Base-by-base conservation (phyloP, 2,329 filamentous ascomycete genomes). In the Fusarium goolgardi region DNA sequence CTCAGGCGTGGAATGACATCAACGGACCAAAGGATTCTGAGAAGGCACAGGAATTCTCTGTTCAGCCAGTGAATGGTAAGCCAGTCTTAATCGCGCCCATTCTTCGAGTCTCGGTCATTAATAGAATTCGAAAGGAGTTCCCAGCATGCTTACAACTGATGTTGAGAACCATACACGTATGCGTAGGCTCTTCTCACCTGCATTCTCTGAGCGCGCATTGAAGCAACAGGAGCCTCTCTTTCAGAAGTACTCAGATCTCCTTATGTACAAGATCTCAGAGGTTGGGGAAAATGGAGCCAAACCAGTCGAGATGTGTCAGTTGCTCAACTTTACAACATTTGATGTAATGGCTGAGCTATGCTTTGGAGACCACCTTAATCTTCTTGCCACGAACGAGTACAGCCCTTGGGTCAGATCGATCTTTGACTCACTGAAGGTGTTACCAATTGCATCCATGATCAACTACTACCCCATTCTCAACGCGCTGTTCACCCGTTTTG, bases 371-470 rank as follows among this genome's bases (percentile, higher is more conserved):
- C 57, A 67, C 1, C 76, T 76, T 4, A 64, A 67, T 1, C 69
- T 74, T 0, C 67, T 77, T 0, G 65, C 74, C 21, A 27, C 64
- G 7, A 66, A 67, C 0, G 59, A 67, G 3, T 72, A 73, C 39
- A 71, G 75, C 16, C 75, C 74, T 1, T 77, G 72, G 67, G 73
- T 78, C 5, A 47, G 21, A 0, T 44, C 71, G 0, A 60, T 77
- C 7, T 77, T 76, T n/a, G 55, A 60, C 2, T 51, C 44, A 0
- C 49, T 65, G 0, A 60, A 31, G 6, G 60, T 65, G 62, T 1
- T 65, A 1, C 62, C 62, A 0, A 46, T 65, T 12, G 54, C 18
- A 0, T 45, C 54, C 5, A 54, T 65, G 7, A 60, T 65, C 1
- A 55, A 55, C 27, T 65, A 65, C 21, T 65, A 65, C 2, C 60